Conservation (phyloP, 768 basidiomycete species). For the Peribolospora baueri region DNA sequence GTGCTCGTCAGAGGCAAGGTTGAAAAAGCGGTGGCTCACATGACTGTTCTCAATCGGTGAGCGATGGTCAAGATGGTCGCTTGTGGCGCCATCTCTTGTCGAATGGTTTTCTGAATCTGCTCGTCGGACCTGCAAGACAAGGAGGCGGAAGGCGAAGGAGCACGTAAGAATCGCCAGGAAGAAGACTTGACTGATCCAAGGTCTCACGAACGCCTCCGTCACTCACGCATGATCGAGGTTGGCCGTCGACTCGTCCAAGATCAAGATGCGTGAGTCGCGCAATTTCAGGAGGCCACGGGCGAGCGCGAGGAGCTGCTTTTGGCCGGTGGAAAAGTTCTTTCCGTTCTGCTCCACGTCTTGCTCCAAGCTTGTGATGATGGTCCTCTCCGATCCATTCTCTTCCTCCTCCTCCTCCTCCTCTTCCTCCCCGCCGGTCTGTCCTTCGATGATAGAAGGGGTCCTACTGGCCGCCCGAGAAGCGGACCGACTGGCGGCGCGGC, state of each 20-base stretch:
- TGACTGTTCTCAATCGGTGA: constrained; percentile 39
- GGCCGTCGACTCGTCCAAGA: constrained; percentile 16
- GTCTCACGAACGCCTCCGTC: too few species aligned
- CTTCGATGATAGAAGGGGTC: constrained; percentile 1
- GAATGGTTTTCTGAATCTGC: constrained; percentile 43
- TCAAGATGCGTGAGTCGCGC: constrained; percentile 10
- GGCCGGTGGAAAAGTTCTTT: constrained; percentile 15
- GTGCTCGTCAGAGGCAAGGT: background rate
- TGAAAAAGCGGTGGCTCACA: constrained; percentile 26
- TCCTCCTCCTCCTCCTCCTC: background rate
- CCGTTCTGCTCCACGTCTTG: constrained; percentile 11
- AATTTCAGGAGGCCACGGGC: constrained; percentile 15
- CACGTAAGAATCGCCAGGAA: background rate
- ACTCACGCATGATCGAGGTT: constrained; percentile 9
- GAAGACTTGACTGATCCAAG: background rate
- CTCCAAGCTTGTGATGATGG: constrained; percentile 9
- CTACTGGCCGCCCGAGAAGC: background rate
- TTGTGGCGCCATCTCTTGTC: constrained; percentile 37
- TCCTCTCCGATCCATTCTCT: background rate
- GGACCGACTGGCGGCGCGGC: background rate
- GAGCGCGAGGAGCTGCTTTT: constrained; percentile 13
- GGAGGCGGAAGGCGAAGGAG: background rate
- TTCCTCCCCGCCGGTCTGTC: background rate
- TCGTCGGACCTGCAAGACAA: constrained; percentile 6
- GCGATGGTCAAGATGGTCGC: constrained; percentile 65